A percentile compares a stretch with the other conserved stretches of the same genome.
phyloP scores from a whole-genome alignment of 495 filamentous ascomycete genomes.

The Penicillium bovifimosum region DNA sequence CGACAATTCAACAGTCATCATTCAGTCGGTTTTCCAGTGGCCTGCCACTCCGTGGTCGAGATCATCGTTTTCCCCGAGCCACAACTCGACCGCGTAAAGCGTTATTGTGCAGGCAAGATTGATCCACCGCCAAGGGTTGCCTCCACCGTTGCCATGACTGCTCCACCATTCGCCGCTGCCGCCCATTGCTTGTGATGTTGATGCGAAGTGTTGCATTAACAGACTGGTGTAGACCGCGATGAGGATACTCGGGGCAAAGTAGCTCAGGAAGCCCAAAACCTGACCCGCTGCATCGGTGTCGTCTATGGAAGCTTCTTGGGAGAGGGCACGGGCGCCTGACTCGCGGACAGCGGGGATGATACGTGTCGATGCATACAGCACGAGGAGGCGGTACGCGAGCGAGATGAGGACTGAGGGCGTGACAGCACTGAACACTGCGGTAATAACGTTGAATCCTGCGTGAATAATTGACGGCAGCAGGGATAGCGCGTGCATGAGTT shows the following conservation, averaged over 20 bases:
- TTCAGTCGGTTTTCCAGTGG: slow-evolving; percentile 92
- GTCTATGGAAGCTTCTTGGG: slow-evolving; percentile 76
- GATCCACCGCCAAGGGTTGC: slow-evolving; percentile 87
- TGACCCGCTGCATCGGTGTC: slow-evolving; percentile 78
- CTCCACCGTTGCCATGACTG: slow-evolving; percentile 68
- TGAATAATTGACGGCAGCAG: slow-evolving; percentile 77
- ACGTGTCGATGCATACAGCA: slow-evolving; percentile 90
- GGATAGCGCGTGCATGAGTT: slow-evolving; percentile 76
- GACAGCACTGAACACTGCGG: slow-evolving; percentile 85
- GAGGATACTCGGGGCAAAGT: slow-evolving; percentile 88
- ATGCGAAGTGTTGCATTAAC: slow-evolving; percentile 88
- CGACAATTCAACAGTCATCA: neutral
- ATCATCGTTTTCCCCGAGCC: slow-evolving; percentile 69
- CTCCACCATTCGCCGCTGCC: slow-evolving; percentile 80
- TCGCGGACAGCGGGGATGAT: slow-evolving; percentile 93
- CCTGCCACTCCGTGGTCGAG: slow-evolving; percentile 60
- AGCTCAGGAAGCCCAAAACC: slow-evolving; percentile 74
- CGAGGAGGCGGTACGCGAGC: slow-evolving; percentile 83
- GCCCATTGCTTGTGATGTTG: slow-evolving; percentile 54
- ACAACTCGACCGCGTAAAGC: slow-evolving; percentile 83
- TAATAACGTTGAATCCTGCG: slow-evolving; percentile 78
- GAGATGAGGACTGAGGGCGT: slow-evolving; percentile 93
- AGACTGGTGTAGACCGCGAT: slow-evolving; percentile 96
- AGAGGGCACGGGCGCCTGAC: slow-evolving; percentile 72
- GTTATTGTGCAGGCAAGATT: slow-evolving; percentile 84